Evolutionary conservation across 768 basidiomycete genomes (phyloP).

Genomic region (Agaricus blazei): DNA sequence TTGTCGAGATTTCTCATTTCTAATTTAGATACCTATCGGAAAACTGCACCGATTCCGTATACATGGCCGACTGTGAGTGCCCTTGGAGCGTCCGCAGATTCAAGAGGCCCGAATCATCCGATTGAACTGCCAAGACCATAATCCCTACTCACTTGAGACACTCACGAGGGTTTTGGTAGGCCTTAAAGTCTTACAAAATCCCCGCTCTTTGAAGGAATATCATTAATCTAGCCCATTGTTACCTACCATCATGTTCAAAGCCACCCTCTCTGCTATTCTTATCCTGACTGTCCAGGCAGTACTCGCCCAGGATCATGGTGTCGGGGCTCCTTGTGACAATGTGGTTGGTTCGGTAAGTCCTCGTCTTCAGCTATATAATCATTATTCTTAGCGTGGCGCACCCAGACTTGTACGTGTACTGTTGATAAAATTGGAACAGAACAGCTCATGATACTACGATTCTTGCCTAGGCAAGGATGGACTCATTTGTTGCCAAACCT

Average conservation of each 20-base stretch:
- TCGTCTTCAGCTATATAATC: not conserved
- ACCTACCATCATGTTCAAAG: not conserved
- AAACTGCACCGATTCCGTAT: no score
- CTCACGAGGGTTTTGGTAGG: no score
- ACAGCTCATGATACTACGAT: no score
- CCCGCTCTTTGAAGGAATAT: not conserved
- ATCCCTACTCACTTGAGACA: no score
- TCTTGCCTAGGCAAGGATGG: slow-evolving; percentile 11
- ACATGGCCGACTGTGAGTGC: no score
- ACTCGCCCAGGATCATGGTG: not conserved
- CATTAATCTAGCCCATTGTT: not conserved
- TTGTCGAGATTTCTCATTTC: no score
- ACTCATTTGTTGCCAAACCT: slow-evolving; percentile 14
- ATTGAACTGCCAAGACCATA: no score
- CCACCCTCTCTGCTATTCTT: not conserved
- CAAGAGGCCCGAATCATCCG: no score
- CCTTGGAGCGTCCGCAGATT: no score
- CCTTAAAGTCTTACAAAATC: not conserved
- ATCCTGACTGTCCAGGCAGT: not conserved
- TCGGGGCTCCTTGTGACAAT: slow-evolving; percentile 1
- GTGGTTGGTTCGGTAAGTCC: slow-evolving; percentile 6
- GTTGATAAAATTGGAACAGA: not conserved
- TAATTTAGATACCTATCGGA: no score
- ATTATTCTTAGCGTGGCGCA: not conserved
- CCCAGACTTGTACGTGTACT: not conserved